phyloP scores from a whole-genome alignment of 148 eudicot genomes.

The Limonium bicolor region DNA sequence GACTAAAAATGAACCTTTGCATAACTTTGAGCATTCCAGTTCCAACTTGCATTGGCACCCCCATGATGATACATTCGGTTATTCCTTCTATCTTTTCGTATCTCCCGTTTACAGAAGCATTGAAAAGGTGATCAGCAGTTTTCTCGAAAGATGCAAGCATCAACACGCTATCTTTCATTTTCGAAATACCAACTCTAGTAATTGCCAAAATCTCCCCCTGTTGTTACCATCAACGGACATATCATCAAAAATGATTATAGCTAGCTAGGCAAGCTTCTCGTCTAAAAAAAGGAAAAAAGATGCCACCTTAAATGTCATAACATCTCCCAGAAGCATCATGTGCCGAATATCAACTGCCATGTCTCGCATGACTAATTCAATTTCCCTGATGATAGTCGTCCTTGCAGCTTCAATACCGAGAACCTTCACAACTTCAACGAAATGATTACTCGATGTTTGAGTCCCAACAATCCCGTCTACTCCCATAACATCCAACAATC shows the following conservation, averaged over 20 bases:
- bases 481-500: constrained; percentile 74
- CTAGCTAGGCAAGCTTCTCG: too few relatives aligned
- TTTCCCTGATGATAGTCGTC: constrained; percentile 50
- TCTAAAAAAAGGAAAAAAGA: background rate
- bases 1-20: constrained; percentile 39
- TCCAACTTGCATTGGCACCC: constrained; percentile 71
- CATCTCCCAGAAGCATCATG: constrained; percentile 96
- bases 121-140: constrained; percentile 84
- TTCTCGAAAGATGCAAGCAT: constrained; percentile 97
- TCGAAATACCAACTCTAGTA: constrained; percentile 62
- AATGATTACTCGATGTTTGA: constrained; percentile 61
- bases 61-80: constrained; percentile 90
- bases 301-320: constrained; percentile 77
- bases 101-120: constrained; percentile 70
- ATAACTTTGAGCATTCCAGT: constrained; percentile 74
- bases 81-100: constrained; percentile 83
- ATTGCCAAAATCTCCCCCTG: constrained; percentile 91
- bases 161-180: constrained; percentile 88
- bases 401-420: constrained; percentile 97
- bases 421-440: constrained; percentile 48
- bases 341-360: constrained; percentile 87
- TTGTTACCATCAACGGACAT: background rate
- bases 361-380: constrained; percentile 49
- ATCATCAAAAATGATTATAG: too few relatives aligned
- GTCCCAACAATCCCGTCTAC: constrained; percentile 55